Percentiles rank a stretch among this genome's conserved stretches.
Conservation (phyloP, 164 flowering plant genomes). For the Kingdonia uniflora region DNA sequence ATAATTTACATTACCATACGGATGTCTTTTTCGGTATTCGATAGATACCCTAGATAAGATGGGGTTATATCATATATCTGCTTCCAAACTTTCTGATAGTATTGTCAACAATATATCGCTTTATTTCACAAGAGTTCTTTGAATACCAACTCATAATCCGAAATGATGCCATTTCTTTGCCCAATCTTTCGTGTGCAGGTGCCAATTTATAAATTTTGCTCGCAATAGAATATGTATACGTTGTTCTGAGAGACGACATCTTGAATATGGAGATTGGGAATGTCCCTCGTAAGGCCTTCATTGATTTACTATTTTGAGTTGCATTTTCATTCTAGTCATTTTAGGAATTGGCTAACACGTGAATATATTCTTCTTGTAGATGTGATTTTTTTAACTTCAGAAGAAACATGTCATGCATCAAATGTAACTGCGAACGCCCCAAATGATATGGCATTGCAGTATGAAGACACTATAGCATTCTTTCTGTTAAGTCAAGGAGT, state of each 20-base stretch:
- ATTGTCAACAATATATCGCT: too few relatives aligned
- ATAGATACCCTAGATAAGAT: too few relatives aligned
- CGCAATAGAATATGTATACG: conserved; percentile 60
- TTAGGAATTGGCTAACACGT: not conserved
- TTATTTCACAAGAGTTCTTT: not conserved
- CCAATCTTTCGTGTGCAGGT: conserved; percentile 31
- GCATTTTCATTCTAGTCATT: not conserved
- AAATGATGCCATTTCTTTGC: not conserved
- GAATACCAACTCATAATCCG: not conserved
- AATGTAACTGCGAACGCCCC: conserved; percentile 53
- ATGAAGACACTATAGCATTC: conserved; percentile 27
- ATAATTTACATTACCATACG: too few relatives aligned
- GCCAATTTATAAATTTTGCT: conserved; percentile 74
- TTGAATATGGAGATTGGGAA: conserved; percentile 84
- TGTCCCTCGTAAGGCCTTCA: conserved; percentile 62
- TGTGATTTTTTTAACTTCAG: conserved; percentile 70
- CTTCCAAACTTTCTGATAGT: not conserved
- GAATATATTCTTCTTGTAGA: conserved; percentile 22
- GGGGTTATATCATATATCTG: too few relatives aligned
- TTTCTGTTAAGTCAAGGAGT: not conserved
- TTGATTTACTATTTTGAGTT: not conserved
- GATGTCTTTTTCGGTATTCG: too few relatives aligned
- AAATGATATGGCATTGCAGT: conserved; percentile 15
- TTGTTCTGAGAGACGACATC: conserved; percentile 42
- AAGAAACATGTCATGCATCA: conserved; percentile 45